Percentiles rank a stretch among this genome's conserved stretches.
Conservation (phyloP, 225 moss, liverwort and hornwort genomes). For the Polytrichum formosum region DNA sequence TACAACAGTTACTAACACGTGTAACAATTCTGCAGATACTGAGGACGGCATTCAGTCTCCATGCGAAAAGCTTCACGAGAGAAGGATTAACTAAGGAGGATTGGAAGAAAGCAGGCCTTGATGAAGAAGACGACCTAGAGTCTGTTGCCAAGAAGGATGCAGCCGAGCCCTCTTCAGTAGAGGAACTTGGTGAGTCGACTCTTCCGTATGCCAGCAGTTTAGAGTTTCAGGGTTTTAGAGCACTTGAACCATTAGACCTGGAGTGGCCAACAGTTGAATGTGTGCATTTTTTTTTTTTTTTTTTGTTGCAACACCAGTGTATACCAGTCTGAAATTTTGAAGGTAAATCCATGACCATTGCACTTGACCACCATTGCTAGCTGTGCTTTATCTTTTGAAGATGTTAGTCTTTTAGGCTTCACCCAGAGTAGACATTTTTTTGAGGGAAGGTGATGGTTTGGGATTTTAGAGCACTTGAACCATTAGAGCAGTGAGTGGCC, state of each 20-base stretch:
- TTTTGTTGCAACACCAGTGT: not conserved
- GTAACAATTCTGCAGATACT: conserved; percentile 36
- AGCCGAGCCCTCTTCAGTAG: conserved; percentile 59
- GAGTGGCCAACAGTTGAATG: not conserved
- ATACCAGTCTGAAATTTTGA: not conserved
- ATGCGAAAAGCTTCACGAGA: conserved; percentile 64
- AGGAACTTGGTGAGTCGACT: conserved; percentile 67
- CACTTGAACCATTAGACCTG: too few relatives aligned
- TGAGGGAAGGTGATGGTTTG: too few relatives aligned
- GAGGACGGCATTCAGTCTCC: conserved; percentile 60
- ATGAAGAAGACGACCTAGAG: conserved; percentile 63
- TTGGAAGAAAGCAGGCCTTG: conserved; percentile 57
- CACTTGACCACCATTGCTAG: too few relatives aligned
- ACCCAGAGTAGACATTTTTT: too few relatives aligned
- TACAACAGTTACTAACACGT: too few relatives aligned
- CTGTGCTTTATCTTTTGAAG: too few relatives aligned
- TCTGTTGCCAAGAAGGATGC: conserved; percentile 40
- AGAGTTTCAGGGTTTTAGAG: not conserved
- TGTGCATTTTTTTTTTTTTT: too few relatives aligned
- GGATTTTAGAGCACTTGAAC: too few relatives aligned
- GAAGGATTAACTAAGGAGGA: conserved; percentile 47
- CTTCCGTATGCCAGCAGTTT: not conserved
- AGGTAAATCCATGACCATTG: not conserved
- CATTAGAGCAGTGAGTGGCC: too few relatives aligned
- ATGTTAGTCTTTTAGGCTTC: too few relatives aligned